Evolutionary conservation across 164 flowering plant species (phyloP), one percentile per base, ranked within the genome.

Genomic region (Vitis rotundifolia): DNA sequence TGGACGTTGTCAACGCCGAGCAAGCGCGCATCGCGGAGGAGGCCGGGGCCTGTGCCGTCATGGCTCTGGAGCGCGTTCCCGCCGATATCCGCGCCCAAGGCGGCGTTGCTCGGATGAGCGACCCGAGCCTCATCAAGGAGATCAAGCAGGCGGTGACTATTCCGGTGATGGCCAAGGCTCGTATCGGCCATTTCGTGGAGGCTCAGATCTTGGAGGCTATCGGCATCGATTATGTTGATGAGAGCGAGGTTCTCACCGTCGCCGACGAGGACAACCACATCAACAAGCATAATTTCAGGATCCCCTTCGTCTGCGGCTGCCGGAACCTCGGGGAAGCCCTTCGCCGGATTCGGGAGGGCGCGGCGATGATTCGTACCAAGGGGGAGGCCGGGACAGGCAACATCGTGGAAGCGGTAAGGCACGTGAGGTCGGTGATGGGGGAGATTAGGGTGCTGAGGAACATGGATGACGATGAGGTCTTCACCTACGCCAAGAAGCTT

Each of bases 301-400:
- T 89, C 70, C 91, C 91, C 2, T 89, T 89, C 67, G 93, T 89
- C n/a, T 89, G 93, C 71, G 93, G 93, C 14, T 89, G 93, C 74
- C 77, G 91, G 11, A 87, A 87, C 59, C 72, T 89, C n/a, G 93
- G 93, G 14, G 91, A 86, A 78, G 91, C 91, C 1, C 75, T 89
- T 1, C 74, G 89, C 50, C 53, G 93, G 18, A 81, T 89, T 59
- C 80, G 93, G 3, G 93, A 89, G 59, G 93, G 93, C 8, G 93
- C 93, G 10, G 91, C 93, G 19, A 87, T 89, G 93, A 89, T 89
- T 8, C 71, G 93, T 16, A 89, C 91, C 61, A 87, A 89, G 61
- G 93, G 93, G 2, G 93, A 89, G 78, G 91, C 93, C 15, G 93
- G 93, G 0, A 87, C 93, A 1, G 93, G 93, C 3, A 86, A 89